A percentile compares a stretch with the other conserved stretches of the same genome.
Evolutionary conservation across 768 basidiomycete species (phyloP).

Genomic region (Russula abietina): DNA sequence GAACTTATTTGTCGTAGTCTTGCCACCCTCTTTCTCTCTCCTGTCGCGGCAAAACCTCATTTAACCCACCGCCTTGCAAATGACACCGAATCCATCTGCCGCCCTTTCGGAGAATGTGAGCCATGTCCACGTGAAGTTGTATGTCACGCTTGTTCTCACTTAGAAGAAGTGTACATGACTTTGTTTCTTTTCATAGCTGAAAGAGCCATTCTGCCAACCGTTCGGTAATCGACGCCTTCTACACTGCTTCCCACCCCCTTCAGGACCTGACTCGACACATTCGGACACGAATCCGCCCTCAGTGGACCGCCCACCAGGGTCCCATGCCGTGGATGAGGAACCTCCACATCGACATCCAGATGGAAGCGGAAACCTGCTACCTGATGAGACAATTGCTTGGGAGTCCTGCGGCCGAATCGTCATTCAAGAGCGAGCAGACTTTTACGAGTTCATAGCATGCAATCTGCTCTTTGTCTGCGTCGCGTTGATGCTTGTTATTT

Average conservation of each 20-base stretch:
- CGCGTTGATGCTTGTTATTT: constrained; percentile 58
- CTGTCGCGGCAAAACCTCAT: constrained; percentile 9
- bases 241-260: constrained; percentile 55
- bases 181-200: constrained; percentile 42
- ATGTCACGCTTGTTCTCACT: constrained; percentile 19
- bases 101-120: constrained; percentile 34
- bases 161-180: constrained; percentile 1
- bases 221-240: constrained; percentile 88
- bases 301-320: background rate
- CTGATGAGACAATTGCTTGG: constrained; percentile 76
- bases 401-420: constrained; percentile 88
- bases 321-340: constrained; percentile 19
- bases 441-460: constrained; percentile 85
- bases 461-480: constrained; percentile 67
- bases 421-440: constrained; percentile 73
- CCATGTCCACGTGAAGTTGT: constrained; percentile 41
- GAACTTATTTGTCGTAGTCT: constrained; percentile 7
- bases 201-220: constrained; percentile 91
- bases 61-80: constrained; percentile 10
- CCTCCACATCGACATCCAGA: constrained; percentile 13
- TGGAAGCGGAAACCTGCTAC: constrained; percentile 20
- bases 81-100: constrained; percentile 25
- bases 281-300: constrained; percentile 2
- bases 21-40: constrained; percentile 7
- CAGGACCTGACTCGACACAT: constrained; percentile 17